These are phyloP conservation scores for Starmerella ratchasimensis DNA, from an alignment of 805 yeast genomes.

Conservation along the genomic window DNA sequence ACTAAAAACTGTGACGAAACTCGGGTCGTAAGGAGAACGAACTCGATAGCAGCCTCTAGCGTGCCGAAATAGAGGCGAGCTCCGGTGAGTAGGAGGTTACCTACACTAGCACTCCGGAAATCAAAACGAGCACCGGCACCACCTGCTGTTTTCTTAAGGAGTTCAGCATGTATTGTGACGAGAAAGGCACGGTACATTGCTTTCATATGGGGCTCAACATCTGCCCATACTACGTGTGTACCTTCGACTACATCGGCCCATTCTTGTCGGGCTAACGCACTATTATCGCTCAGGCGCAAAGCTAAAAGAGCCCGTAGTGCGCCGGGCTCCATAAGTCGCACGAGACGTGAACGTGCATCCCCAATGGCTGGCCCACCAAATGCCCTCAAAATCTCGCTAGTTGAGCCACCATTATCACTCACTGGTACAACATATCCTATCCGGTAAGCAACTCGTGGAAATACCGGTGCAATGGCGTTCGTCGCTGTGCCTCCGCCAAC, in stretches of 20 bases:
- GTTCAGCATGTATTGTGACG: slow-evolving; percentile 64
- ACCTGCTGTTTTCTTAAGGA: slow-evolving; percentile 51
- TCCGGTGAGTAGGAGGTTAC: slow-evolving; percentile 73
- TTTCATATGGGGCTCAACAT: slow-evolving; percentile 42
- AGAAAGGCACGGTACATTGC: slow-evolving; percentile 67
- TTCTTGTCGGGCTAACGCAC: slow-evolving; percentile 43
- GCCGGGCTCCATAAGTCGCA: slow-evolving; percentile 48
- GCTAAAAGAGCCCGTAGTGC: slow-evolving; percentile 30
- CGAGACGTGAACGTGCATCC: slow-evolving; percentile 70
- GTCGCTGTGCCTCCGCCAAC: slow-evolving; percentile 46
- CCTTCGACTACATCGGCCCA: slow-evolving; percentile 78
- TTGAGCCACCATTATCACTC: slow-evolving; percentile 89
- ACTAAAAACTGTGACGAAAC: slow-evolving; percentile 43
- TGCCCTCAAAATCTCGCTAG: slow-evolving; percentile 72
- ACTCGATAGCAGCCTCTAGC: slow-evolving; percentile 68
- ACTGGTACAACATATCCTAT: slow-evolving; percentile 66
- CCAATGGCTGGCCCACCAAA: slow-evolving; percentile 95
- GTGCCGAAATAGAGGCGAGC: slow-evolving; percentile 72
- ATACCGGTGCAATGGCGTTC: slow-evolving; percentile 53
- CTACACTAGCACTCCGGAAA: slow-evolving; percentile 68
- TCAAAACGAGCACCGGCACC: slow-evolving; percentile 41
- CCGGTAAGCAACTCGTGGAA: slow-evolving; percentile 32
- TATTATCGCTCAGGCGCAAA: slow-evolving; percentile 38
- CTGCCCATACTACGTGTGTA: slow-evolving; percentile 52
- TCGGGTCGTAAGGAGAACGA: slow-evolving; percentile 50